These are phyloP conservation scores for Triangularia setosa DNA, from an alignment of 2,329 filamentous ascomycete genomes.

Conservation along the genomic window DNA sequence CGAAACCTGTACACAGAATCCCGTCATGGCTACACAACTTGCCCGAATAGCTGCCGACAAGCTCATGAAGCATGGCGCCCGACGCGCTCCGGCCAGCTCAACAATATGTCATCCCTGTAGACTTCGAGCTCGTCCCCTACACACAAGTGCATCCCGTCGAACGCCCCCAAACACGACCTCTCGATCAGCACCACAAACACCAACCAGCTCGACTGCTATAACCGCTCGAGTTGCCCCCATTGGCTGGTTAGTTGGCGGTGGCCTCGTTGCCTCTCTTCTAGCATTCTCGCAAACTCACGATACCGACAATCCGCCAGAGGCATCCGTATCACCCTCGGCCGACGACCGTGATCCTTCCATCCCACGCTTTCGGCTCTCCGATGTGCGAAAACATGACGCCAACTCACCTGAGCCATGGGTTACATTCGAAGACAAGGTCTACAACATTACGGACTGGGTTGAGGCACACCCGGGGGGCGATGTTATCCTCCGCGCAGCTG, in stretches of 20 bases:
- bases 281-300: conserved; percentile 16
- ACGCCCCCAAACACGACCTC: neutral
- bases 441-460: conserved; percentile 68
- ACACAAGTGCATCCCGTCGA: conserved; percentile 1
- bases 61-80: conserved; percentile 8
- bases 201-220: neutral
- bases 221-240: conserved; percentile 26
- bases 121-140: conserved; percentile 6
- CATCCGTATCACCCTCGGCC: neutral
- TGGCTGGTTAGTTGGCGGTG: conserved; percentile 26
- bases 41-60: conserved; percentile 5
- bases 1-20: neutral
- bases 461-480: conserved; percentile 63
- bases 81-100: neutral
- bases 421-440: conserved; percentile 59
- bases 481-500: conserved; percentile 63
- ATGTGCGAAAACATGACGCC: conserved; percentile 50
- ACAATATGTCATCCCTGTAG: neutral
- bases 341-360: conserved; percentile 39
- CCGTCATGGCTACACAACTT: conserved; percentile 12
- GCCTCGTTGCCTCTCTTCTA: conserved; percentile 23
- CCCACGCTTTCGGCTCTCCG: conserved; percentile 47
- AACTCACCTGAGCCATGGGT: conserved; percentile 58
- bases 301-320: neutral
- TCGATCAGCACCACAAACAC: neutral